Percentiles rank a stretch among this genome's conserved stretches.
Conservation (phyloP, 2,329 filamentous ascomycete species). For the Ophiobolus disseminans region DNA sequence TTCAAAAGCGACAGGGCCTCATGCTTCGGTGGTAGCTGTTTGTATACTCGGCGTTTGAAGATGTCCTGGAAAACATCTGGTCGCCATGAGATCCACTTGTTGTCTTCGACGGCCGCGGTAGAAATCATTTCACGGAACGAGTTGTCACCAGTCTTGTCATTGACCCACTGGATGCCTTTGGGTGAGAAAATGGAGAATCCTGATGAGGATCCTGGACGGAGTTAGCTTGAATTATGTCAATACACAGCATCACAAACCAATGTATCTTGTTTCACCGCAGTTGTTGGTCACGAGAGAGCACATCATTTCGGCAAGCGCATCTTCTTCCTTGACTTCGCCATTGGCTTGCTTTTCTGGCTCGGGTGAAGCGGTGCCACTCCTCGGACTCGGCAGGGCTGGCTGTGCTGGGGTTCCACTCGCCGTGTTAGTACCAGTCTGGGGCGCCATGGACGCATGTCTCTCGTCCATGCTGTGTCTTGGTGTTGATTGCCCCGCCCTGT, state of each 20-base stretch:
- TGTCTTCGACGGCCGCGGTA: conserved; percentile 82
- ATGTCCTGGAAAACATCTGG: conserved; percentile 96
- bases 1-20: conserved; percentile 87
- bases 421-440: conserved; percentile 42
- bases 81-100: conserved; percentile 97
- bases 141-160: conserved; percentile 93
- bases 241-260: conserved; percentile 65
- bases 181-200: conserved; percentile 99
- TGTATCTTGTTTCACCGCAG: conserved; percentile 92
- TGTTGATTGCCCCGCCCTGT: conserved; percentile 50
- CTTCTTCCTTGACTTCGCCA: conserved; percentile 68
- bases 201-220: conserved; percentile 79
- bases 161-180: conserved; percentile 98
- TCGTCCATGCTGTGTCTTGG: conserved; percentile 39
- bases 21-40: conserved; percentile 80
- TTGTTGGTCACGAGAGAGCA: conserved; percentile 96
- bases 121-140: conserved; percentile 97
- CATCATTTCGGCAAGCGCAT: conserved; percentile 96
- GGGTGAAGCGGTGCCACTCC: conserved; percentile 60
- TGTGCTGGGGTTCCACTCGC: conserved; percentile 52
- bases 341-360: conserved; percentile 53
- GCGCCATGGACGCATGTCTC: conserved; percentile 43
- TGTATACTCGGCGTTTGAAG: conserved; percentile 84
- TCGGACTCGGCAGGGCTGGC: conserved; percentile 58
- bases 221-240: conserved; percentile 21